Evolutionary conservation across 139 green algal species (phyloP).

Genomic region (Tetradesmus obliquus): DNA sequence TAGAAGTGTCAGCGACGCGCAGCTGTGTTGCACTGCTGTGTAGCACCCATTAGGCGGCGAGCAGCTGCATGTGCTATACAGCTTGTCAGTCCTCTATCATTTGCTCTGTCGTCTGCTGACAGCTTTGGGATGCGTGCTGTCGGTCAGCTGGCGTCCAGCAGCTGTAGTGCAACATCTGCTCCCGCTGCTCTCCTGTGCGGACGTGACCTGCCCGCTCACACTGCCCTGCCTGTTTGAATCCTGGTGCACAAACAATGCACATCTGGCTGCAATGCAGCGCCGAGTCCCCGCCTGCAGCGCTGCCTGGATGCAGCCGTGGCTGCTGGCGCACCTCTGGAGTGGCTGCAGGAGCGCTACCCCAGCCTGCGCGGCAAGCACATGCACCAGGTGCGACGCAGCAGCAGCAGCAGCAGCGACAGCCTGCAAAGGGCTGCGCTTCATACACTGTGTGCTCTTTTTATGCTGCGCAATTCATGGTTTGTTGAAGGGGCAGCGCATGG

Average conservation of each 20-base stretch:
- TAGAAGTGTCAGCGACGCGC: not conserved
- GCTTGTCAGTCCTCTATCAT: not conserved
- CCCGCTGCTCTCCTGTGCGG: no score
- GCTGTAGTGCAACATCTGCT: no score
- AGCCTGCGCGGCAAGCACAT: not conserved
- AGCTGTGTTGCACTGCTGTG: not conserved
- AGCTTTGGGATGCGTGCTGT: not conserved
- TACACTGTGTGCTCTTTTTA: no score
- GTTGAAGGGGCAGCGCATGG: no score
- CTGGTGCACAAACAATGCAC: no score
- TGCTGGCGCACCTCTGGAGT: slow-evolving; percentile 3
- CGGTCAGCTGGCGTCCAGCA: no score
- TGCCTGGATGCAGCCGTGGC: slow-evolving; percentile 22
- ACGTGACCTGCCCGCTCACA: no score
- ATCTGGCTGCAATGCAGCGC: not conserved
- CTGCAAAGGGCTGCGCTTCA: no score
- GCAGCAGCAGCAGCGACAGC: not conserved
- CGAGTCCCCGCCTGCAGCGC: slow-evolving; percentile 20
- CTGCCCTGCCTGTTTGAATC: no score
- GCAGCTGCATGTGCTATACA: not conserved
- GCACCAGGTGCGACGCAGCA: not conserved
- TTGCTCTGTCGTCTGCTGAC: not conserved
- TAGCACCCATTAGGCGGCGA: not conserved
- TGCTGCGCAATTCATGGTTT: no score
- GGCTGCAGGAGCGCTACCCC: not conserved